These are phyloP conservation scores for Sphagnum fallax DNA, from an alignment of 228 moss, liverwort and hornwort species.

Conservation along the genomic window DNA sequence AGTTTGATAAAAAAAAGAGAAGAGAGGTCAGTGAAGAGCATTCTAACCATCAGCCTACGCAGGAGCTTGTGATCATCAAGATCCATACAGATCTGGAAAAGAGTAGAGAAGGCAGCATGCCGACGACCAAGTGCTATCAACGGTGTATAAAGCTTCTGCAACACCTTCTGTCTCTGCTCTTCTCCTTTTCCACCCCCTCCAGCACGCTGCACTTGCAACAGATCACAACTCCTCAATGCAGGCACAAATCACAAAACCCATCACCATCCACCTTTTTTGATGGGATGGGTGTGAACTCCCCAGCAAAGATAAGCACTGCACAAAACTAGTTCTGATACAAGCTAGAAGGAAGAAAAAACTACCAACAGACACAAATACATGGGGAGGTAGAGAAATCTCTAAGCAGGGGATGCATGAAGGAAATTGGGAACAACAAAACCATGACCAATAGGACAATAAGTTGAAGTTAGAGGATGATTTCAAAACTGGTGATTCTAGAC, in stretches of 20 bases:
- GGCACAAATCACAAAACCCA: no score
- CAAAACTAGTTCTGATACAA: no score
- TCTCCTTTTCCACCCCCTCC: slow-evolving; percentile 46
- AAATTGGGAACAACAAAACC: not conserved
- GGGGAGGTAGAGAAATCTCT: no score
- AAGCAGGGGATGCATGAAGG: no score
- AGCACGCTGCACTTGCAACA: slow-evolving; percentile 38
- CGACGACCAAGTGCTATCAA: slow-evolving; percentile 76
- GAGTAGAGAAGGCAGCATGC: slow-evolving; percentile 89
- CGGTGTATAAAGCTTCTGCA: slow-evolving; percentile 70
- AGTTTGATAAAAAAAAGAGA: not conserved
- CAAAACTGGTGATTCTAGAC: no score
- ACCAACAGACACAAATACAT: no score
- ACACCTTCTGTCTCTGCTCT: slow-evolving; percentile 41
- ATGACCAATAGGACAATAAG: not conserved
- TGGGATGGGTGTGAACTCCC: no score
- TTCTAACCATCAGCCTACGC: slow-evolving; percentile 72
- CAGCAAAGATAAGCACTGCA: no score
- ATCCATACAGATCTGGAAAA: slow-evolving; percentile 84
- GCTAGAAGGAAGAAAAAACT: no score
- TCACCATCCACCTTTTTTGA: no score
- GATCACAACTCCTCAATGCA: slow-evolving; percentile 1
- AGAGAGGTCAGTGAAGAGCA: not conserved
- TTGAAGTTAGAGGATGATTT: no score
- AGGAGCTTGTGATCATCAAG: slow-evolving; percentile 77